phyloP scores from a whole-genome alignment of 179 eudicot species.

The Camellia oleifera region DNA sequence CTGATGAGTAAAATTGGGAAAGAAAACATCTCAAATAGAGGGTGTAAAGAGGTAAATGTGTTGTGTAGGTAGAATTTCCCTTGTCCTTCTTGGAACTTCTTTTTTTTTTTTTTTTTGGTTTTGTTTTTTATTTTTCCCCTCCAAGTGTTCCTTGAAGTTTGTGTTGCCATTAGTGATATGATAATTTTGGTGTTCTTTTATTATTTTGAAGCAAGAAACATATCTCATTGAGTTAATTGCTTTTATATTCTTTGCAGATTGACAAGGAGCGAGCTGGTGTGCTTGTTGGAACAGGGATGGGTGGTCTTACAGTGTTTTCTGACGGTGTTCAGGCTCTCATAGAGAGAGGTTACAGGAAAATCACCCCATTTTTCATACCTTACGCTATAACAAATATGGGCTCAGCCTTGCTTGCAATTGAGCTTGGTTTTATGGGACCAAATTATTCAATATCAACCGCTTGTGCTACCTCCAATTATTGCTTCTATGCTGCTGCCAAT shows the following conservation, averaged over 20 bases:
- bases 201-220: neutral
- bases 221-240: neutral
- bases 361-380: constrained; percentile 87
- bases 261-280: constrained; percentile 82
- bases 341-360: constrained; percentile 72
- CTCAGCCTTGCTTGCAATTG: constrained; percentile 86
- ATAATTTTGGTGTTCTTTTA: neutral
- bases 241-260: constrained; percentile 39
- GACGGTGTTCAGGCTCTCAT: constrained; percentile 76
- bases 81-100: neutral
- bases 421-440: constrained; percentile 90
- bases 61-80: no score
- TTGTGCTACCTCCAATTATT: constrained; percentile 88
- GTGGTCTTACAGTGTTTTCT: constrained; percentile 76
- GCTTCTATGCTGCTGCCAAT: constrained; percentile 88
- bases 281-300: constrained; percentile 90
- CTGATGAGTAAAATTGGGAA: no score
- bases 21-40: no score
- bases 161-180: neutral
- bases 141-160: neutral
- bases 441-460: constrained; percentile 89
- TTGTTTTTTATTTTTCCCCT: neutral
- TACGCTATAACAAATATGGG: constrained; percentile 88
- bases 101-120: neutral
- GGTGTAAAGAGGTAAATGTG: no score